Evolutionary conservation across 768 basidiomycete species (phyloP).

Genomic region (Leucogyrophana mollusca): DNA sequence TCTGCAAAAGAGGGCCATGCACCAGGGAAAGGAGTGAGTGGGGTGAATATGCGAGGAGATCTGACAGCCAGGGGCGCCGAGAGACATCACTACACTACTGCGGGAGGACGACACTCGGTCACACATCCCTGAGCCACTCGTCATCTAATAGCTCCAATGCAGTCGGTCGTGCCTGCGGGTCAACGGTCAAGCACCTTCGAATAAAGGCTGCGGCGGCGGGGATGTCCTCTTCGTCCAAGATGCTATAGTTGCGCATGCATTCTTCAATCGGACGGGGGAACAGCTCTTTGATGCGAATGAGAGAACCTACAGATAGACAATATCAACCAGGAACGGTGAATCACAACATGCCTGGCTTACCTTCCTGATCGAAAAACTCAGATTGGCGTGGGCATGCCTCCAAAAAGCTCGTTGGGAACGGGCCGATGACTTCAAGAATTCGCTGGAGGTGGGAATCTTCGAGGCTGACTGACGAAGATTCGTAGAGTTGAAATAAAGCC

Average conservation of each 20-base stretch:
- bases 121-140: neutral
- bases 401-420: conserved; percentile 16
- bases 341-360: neutral
- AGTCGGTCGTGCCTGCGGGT: neutral
- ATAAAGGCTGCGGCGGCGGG: neutral
- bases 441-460: conserved; percentile 11
- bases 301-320: too few relatives aligned
- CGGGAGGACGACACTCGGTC: too few relatives aligned
- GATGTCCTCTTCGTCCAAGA: neutral
- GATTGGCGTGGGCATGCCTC: conserved; percentile 9
- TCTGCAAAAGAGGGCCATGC: too few relatives aligned
- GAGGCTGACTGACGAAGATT: neutral
- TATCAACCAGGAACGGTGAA: too few relatives aligned
- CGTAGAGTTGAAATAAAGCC: conserved; percentile 1
- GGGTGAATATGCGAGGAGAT: too few relatives aligned
- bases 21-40: too few relatives aligned
- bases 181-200: neutral
- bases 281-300: too few relatives aligned
- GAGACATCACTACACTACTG: too few relatives aligned
- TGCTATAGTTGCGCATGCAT: neutral
- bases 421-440: conserved; percentile 17
- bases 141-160: neutral
- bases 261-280: neutral
- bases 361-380: conserved; percentile 5
- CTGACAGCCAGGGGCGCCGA: too few relatives aligned